phyloP scores from a whole-genome alignment of 306 rosid species.

The Senna siamea region DNA sequence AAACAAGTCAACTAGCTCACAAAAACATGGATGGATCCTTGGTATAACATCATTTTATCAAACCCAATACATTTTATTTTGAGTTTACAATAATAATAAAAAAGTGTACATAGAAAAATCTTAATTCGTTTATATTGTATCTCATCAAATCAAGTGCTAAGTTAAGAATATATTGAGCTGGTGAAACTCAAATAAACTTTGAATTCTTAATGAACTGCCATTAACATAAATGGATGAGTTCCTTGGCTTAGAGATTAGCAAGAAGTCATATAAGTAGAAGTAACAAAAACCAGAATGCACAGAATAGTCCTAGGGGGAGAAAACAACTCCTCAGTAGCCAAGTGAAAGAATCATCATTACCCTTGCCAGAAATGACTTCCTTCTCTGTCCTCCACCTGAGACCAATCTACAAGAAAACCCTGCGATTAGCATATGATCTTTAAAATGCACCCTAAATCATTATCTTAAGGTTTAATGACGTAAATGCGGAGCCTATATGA shows the following conservation, averaged over 20 bases:
- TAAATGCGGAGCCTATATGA: slow-evolving; percentile 10
- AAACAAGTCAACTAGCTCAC: slow-evolving; percentile 11
- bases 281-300: slow-evolving; percentile 16
- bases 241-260: neutral
- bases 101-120: neutral
- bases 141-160: neutral
- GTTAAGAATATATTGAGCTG: neutral
- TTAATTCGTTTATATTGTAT: slow-evolving; percentile 6
- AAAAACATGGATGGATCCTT: neutral
- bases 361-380: slow-evolving; percentile 92
- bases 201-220: neutral
- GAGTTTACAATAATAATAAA: neutral
- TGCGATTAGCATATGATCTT: slow-evolving; percentile 35
- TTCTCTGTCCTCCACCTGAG: slow-evolving; percentile 95
- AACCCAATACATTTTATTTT: slow-evolving; percentile 8
- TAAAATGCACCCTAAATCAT: slow-evolving; percentile 17
- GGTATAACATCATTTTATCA: neutral
- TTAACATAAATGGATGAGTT: neutral
- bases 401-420: slow-evolving; percentile 69
- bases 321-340: slow-evolving; percentile 12
- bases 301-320: neutral
- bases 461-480: slow-evolving; percentile 1
- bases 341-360: slow-evolving; percentile 51
- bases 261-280: neutral
- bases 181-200: slow-evolving; percentile 1